These are phyloP conservation scores for Penicillium sp. DNA, from an alignment of 2,329 filamentous ascomycete genomes.

Conservation along the genomic window DNA sequence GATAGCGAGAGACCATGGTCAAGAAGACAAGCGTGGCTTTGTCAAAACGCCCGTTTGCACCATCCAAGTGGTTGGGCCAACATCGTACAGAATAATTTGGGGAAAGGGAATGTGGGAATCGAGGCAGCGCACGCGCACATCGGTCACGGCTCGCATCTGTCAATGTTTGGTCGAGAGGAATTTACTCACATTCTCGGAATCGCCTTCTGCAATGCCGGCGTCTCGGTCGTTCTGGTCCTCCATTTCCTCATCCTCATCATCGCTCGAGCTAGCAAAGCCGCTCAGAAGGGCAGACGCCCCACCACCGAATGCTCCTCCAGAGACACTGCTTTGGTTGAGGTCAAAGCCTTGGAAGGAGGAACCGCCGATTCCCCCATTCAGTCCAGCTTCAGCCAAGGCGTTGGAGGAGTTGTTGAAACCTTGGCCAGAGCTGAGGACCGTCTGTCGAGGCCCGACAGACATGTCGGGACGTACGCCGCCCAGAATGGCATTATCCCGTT, in stretches of 20 bases:
- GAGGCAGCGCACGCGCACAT: slow-evolving; percentile 12
- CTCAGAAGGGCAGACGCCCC: slow-evolving; percentile 66
- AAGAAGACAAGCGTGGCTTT: neutral
- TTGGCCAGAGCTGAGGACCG: slow-evolving; percentile 58
- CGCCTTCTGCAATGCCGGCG: slow-evolving; percentile 38
- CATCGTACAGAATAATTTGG: neutral
- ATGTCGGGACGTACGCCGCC: slow-evolving; percentile 91
- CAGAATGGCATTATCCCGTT: slow-evolving; percentile 96
- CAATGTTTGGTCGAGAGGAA: slow-evolving; percentile 52
- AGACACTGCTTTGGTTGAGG: slow-evolving; percentile 61
- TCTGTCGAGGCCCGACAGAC: slow-evolving; percentile 71
- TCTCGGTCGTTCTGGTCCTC: slow-evolving; percentile 58
- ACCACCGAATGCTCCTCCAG: slow-evolving; percentile 67
- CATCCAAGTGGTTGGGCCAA: neutral
- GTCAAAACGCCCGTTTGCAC: neutral
- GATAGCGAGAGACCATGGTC: neutral
- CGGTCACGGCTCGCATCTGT: slow-evolving; percentile 53
- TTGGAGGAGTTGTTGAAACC: slow-evolving; percentile 56
- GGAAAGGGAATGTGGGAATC: slow-evolving; percentile 1
- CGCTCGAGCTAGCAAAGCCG: slow-evolving; percentile 90
- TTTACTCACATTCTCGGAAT: slow-evolving; percentile 64
- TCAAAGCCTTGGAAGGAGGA: slow-evolving; percentile 60
- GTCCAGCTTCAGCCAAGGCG: slow-evolving; percentile 72
- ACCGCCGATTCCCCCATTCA: slow-evolving; percentile 60
- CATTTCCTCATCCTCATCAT: slow-evolving; percentile 93